Evolutionary conservation across 2,329 filamentous ascomycete species (phyloP).

Genomic region (Aspergillaceae sp.): DNA sequence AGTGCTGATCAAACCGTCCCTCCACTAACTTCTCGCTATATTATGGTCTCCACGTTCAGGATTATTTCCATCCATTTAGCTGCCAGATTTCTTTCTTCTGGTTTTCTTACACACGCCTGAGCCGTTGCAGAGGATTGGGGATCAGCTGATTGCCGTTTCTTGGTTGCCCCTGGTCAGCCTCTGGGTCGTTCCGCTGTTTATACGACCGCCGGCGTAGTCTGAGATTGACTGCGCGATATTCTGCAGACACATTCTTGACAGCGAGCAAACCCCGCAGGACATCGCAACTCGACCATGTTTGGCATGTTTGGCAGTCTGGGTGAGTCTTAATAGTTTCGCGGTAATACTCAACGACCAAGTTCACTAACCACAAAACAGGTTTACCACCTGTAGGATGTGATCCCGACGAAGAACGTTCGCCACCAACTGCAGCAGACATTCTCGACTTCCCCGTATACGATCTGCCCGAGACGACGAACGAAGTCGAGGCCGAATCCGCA

Average conservation of each 20-base stretch:
- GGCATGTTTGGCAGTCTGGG: conserved; percentile 26
- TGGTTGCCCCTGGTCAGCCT: too few species aligned
- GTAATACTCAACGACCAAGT: too few species aligned
- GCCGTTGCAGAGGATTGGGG: too few species aligned
- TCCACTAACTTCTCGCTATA: neutral
- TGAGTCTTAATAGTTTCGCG: conserved; percentile 11
- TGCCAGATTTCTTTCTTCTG: neutral
- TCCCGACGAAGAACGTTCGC: conserved; percentile 36
- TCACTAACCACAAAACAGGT: conserved; percentile 12
- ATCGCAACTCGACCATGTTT: conserved; percentile 22
- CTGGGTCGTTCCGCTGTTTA: too few species aligned
- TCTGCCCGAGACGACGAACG: conserved; percentile 26
- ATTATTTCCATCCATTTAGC: too few species aligned
- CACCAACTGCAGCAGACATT: conserved; percentile 42
- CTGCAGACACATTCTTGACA: too few species aligned
- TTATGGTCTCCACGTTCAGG: neutral
- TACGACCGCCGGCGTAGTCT: too few species aligned
- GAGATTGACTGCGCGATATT: neutral
- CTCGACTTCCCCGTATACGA: conserved; percentile 45
- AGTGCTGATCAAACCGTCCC: neutral
- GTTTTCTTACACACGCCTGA: neutral
- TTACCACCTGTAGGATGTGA: conserved; percentile 25
- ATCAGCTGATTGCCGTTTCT: too few species aligned
- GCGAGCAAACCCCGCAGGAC: too few species aligned
- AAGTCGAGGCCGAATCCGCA: conserved; percentile 26